Evolutionary conservation across 2,329 filamentous ascomycete genomes (phyloP), one percentile per base, ranked within the genome.

Genomic region (Cucurbitaria berberidis): DNA sequence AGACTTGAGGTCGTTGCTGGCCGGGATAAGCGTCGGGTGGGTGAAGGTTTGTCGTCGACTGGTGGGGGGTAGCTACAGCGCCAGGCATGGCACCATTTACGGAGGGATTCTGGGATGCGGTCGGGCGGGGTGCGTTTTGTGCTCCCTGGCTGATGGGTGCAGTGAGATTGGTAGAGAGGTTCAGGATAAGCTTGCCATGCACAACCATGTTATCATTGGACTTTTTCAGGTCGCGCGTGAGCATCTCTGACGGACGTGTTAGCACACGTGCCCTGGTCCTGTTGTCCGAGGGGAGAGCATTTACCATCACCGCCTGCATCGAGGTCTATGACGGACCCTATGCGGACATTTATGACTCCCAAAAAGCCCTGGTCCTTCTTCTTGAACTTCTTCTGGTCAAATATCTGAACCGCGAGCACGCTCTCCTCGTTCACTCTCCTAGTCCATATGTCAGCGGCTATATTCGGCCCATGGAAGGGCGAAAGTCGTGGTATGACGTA

Each of bases 321-420:
- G 62, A 99, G 81, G 74, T 97, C 93, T 66, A 99, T 91, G 34
- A 95, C 89, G 82, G 96, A 93, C 67, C 95, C 95, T 64, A 99
- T 89, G 53, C 93, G 89, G 67, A 99, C 89, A 75, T 99, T 99
- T 72, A 99, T 97, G 48, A 99, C 95, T 52, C 95, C 95, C 6
- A 99, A 83, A 73, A 99, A 99, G 8, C 95, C 95, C 76, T 99
- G 95, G 68, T 99, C 95, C 91, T 98, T 99, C 86, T 99, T 99
- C 84, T 99, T 99, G 81, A 99, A 99, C 80, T 99, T 99, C 82
- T 97, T 97, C 79, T 99, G 95, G 77, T 99, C 95, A 74, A 99
- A 99, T 49, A 99, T 96, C 74, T 99, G 95, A 41, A 99, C 93
- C 7, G 95, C 95, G 42, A 99, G 83, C 70, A 99, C 97, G 76